Base-by-base conservation (phyloP, 2,329 filamentous ascomycete species). In the Bretziella fagacearum region DNA sequence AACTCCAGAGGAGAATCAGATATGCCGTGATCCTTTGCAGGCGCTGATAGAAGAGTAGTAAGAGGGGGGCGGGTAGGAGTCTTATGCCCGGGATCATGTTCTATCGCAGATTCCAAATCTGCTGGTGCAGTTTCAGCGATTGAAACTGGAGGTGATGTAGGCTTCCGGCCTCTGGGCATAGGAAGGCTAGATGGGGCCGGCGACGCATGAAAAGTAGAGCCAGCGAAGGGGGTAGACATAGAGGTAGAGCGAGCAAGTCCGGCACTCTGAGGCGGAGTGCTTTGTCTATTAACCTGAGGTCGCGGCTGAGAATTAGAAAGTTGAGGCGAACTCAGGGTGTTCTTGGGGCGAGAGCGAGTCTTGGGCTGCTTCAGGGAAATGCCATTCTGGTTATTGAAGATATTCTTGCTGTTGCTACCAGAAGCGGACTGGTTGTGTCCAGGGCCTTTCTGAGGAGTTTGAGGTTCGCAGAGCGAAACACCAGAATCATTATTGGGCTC, bases 171-270 rank as follows among this genome's bases (percentile, higher is more conserved):
- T 57, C 81, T 93, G 8, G 91, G 91, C 50, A 95, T 81, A 0
- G 91, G 91, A 26, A 98, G 69, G 20, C 85, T 79, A 6, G 86
- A 93, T 0, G 91, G 82, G 1, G 87, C 89, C 17, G 91, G 91
- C 6, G 91, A 96, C 33, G 86, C 84, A 62, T 95, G 87, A 61
- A 96, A 98, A 4, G 86, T 93, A 27, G 89, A 82, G 11, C 89
- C 91, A 32, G 91, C 91, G 63, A 94, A 98, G 39, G 81, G 78
- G 51, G 75, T 68, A 17, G 49, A 47, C 3, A 33, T 33, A n/a
- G 48, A 42, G 25, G 40, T 20, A 8, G 40, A 43, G n/a, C 46
- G 27, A 23, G 39, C 30, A 35, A 51, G 20, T 2, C 49, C 44
- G 11, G 44, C 45, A 40, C 45, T 51, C 6, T 51, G 45, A 15